Percentiles rank a stretch among this genome's conserved stretches.
These are phyloP conservation scores for Oryza glumipatula DNA, from an alignment of 176 grass and related monocot species.

Conservation along the genomic window DNA sequence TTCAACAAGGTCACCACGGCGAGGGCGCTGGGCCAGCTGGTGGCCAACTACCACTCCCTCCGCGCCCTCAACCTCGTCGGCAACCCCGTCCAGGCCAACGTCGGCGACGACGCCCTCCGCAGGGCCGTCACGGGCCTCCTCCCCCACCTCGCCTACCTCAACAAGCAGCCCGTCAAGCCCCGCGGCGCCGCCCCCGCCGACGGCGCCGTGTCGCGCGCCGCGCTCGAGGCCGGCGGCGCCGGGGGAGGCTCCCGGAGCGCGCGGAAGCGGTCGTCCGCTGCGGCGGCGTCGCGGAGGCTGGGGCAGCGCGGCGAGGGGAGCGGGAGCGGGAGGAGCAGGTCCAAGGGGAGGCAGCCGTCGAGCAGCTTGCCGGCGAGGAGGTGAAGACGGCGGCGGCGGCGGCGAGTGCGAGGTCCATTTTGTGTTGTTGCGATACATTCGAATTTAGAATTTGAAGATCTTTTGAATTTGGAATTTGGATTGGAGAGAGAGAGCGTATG, in stretches of 20 bases:
- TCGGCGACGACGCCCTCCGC: conserved; percentile 90
- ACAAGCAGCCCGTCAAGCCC: conserved; percentile 87
- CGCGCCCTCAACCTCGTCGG: conserved; percentile 86
- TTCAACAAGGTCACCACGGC: conserved; percentile 96
- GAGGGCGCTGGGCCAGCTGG: conserved; percentile 91
- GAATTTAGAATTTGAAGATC: neutral
- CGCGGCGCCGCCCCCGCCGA: conserved; percentile 64
- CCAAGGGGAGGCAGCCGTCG: conserved; percentile 41
- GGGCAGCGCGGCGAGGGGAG: neutral
- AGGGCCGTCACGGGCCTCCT: conserved; percentile 71
- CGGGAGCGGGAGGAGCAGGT: conserved; percentile 27
- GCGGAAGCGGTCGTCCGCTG: conserved; percentile 32
- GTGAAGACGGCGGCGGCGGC: neutral
- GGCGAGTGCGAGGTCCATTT: neutral
- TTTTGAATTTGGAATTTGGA: neutral
- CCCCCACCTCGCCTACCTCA: conserved; percentile 76
- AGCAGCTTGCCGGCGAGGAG: neutral
- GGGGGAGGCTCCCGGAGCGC: neutral
- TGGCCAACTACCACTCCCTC: conserved; percentile 97
- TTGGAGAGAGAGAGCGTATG: neutral
- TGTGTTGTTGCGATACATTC: neutral
- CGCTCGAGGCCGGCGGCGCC: conserved; percentile 48
- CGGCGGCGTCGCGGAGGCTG: conserved; percentile 38
- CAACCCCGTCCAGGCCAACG: conserved; percentile 88
- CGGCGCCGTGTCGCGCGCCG: conserved; percentile 68